Evolutionary conservation across 345 rosid genomes (phyloP), one percentile per base, ranked within the genome.

Genomic region (Boechera divaricarpa): DNA sequence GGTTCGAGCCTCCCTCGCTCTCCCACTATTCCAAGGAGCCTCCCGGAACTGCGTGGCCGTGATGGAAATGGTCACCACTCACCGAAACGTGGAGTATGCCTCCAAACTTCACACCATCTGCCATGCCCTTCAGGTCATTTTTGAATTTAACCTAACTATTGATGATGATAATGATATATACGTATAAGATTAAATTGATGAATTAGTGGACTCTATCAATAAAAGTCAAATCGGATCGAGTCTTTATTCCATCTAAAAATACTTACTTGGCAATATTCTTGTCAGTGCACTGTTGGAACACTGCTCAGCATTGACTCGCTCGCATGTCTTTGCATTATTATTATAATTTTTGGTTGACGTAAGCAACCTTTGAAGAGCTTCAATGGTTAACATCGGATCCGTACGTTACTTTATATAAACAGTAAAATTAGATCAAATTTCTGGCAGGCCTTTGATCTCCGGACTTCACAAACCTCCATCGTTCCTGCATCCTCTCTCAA

Each of bases 41-140:
- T 86, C 85, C 18, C 82, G 90, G 35, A 79, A 74, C 75, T 93
- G 97, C 79, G 75, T 93, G 84, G 97, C 90, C 49, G 95, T 93
- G 71, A 86, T 93, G 77, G 97, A 93, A 87, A 81, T 93, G 67
- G 82, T 93, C 58, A 87, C 92, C 32, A 91, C 95, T 78, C 77
- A 81, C 47, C 87, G 67, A 69, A 82, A 77, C 79, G 74, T 79
- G 72, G 86, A 82, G 72, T 89, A 88, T 77, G 87, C 82, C 24
- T 85, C 90, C 5, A 90, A 91, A 47, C 85, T 91, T 56, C 90
- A 89, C 53, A 83, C 77, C 74, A 78, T 93, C 75, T 78, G 88
- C 86, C 81, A 83, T 80, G 92, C 95, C 77, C 98, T 93, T 32
- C 82, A 89, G 98, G 98, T 60, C 31, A 36, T 60, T 60, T 21